A percentile compares a stretch with the other conserved stretches of the same genome.
Conservation (phyloP, 1,284 basidiomycete species). For the Phellopilus nigrolimitatus region DNA sequence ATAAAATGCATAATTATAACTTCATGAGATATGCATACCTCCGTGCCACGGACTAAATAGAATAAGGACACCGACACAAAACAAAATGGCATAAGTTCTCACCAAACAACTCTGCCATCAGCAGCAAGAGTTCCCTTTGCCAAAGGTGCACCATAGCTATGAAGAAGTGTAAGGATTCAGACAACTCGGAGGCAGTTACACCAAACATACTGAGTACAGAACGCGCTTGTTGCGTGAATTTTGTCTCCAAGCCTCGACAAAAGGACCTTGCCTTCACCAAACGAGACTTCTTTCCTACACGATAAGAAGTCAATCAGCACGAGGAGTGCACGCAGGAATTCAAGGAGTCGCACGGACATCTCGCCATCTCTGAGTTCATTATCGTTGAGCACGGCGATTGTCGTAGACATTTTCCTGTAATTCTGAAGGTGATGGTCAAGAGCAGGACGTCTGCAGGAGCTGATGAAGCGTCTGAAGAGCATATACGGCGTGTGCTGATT, state of each 20-base stretch:
- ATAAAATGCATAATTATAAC: constrained; percentile 2
- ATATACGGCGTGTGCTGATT: neutral
- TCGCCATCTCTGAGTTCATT: constrained; percentile 72
- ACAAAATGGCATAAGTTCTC: constrained; percentile 27
- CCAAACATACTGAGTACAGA: constrained; percentile 75
- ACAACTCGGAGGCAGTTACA: neutral
- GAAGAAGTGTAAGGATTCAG: neutral
- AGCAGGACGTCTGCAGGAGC: neutral
- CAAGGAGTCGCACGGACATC: constrained; percentile 44
- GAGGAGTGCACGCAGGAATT: neutral
- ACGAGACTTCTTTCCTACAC: constrained; percentile 77
- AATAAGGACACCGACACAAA: neutral
- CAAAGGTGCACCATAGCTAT: constrained; percentile 60
- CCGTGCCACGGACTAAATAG: constrained; percentile 80
- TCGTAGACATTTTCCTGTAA: constrained; percentile 35
- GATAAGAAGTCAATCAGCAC: constrained; percentile 11
- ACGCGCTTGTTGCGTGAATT: constrained; percentile 75
- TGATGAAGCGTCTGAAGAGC: neutral
- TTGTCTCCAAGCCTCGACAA: constrained; percentile 75
- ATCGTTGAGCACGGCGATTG: constrained; percentile 60
- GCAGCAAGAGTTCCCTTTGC: constrained; percentile 78
- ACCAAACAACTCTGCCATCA: constrained; percentile 80
- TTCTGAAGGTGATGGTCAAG: neutral
- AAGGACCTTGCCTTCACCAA: constrained; percentile 77
- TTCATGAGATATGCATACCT: constrained; percentile 39